Percentiles rank a stretch among this genome's conserved stretches.
These are phyloP conservation scores for Cornus kousa DNA, from an alignment of 148 eudicot genomes.

Conservation along the genomic window DNA sequence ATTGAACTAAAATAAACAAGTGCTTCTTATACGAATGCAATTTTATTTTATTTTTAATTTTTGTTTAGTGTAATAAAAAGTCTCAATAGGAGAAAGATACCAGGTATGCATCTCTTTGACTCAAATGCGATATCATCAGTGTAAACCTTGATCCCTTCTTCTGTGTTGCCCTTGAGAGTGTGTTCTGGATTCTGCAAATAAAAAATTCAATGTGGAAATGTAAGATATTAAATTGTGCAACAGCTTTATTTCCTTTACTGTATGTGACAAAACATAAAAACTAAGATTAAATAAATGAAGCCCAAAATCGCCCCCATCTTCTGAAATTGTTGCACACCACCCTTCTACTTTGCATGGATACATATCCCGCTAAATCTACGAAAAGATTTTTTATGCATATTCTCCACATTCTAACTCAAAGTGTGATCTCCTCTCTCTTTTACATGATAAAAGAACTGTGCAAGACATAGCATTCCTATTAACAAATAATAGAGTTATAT, in stretches of 20 bases:
- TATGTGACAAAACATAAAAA: not conserved
- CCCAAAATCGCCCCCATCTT: conserved; percentile 12
- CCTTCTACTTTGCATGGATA: not conserved
- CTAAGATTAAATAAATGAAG: conserved; percentile 13
- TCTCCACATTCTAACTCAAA: not conserved
- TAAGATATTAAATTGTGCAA: not conserved
- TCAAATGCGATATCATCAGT: conserved; percentile 15
- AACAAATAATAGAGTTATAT: too few relatives aligned
- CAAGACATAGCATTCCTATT: too few relatives aligned
- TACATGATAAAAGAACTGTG: not conserved
- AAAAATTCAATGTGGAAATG: not conserved
- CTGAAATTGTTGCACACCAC: conserved; percentile 1
- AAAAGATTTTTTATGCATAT: not conserved
- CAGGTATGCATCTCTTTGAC: conserved; percentile 29
- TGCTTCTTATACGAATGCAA: too few relatives aligned
- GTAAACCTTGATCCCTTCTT: conserved; percentile 9
- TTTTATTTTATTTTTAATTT: too few relatives aligned
- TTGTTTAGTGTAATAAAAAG: too few relatives aligned
- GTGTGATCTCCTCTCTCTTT: too few relatives aligned
- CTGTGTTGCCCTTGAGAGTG: conserved; percentile 12
- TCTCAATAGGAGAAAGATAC: conserved; percentile 18
- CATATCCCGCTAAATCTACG: conserved; percentile 14
- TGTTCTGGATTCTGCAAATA: conserved; percentile 14
- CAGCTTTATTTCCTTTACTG: not conserved
- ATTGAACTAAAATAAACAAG: not conserved